Evolutionary conservation across 108 stramenopile genomes (phyloP).

Genomic region (Pseudonitzschia pungens): DNA sequence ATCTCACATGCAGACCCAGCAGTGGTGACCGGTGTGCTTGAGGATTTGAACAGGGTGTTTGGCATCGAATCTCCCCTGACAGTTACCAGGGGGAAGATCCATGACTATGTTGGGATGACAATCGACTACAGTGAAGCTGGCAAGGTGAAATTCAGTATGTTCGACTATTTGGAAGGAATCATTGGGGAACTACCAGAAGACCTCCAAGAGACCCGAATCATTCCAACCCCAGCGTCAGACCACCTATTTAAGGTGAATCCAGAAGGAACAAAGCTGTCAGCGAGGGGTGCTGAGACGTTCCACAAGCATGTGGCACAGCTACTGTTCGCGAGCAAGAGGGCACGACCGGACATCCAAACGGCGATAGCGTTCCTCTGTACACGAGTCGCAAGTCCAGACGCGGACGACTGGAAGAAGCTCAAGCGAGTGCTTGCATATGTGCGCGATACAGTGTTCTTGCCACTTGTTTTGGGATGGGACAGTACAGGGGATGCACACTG

Average conservation of each 20-base stretch:
- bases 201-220: not conserved
- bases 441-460: too few relatives aligned
- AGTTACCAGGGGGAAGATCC: not conserved
- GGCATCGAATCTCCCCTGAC: not conserved
- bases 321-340: not conserved
- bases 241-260: not conserved
- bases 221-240: not conserved
- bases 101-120: not conserved
- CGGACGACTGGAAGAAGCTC: not conserved
- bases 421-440: too few relatives aligned
- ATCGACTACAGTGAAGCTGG: not conserved
- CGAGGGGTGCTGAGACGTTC: not conserved
- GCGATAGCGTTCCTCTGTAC: not conserved
- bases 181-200: not conserved
- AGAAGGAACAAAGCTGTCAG: not conserved
- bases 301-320: not conserved
- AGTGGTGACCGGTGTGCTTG: not conserved
- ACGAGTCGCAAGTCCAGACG: too few relatives aligned
- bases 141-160: not conserved
- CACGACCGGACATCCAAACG: not conserved
- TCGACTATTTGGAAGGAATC: not conserved
- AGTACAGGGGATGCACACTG: too few relatives aligned
- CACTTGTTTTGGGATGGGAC: too few relatives aligned
- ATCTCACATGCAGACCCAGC: not conserved
- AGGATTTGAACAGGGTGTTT: not conserved